A percentile compares a stretch with the other conserved stretches of the same genome.
Conservation (phyloP, 306 rosid genomes). For the Vachellia collinsii region DNA sequence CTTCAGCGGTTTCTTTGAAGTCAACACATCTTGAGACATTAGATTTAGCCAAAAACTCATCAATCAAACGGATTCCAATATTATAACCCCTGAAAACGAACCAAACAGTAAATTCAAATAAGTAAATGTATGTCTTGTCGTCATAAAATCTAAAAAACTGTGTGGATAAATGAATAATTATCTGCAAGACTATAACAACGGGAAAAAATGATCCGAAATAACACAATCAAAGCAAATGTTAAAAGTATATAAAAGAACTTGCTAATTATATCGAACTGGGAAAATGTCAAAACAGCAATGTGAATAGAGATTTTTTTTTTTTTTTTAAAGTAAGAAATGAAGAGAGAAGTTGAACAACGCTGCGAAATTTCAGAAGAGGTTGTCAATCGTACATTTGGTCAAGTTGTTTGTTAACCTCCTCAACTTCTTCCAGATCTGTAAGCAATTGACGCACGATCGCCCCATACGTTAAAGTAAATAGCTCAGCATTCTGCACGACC, state of each 20-base stretch:
- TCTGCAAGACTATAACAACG: not conserved
- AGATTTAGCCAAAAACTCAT: slow-evolving; percentile 98
- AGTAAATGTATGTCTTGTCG: not conserved
- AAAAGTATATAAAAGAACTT: not conserved
- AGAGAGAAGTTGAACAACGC: not conserved
- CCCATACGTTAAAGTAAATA: slow-evolving; percentile 97
- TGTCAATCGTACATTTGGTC: slow-evolving; percentile 74
- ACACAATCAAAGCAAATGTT: not conserved
- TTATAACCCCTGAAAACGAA: slow-evolving; percentile 83
- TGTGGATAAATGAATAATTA: not conserved
- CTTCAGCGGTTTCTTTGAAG: slow-evolving; percentile 95
- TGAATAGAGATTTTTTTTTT: not conserved
- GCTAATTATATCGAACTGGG: not conserved
- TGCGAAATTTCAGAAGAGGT: not conserved
- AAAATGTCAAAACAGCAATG: not conserved
- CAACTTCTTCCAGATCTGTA: slow-evolving; percentile 97
- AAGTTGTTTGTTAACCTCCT: slow-evolving; percentile 98
- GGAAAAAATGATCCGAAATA: not conserved
- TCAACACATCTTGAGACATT: slow-evolving; percentile 91
- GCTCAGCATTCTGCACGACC: slow-evolving; percentile 80
- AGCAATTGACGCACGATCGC: slow-evolving; percentile 99
- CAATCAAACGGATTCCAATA: slow-evolving; percentile 89
- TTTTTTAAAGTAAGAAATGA: not conserved
- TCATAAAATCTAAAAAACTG: not conserved
- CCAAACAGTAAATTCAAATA: slow-evolving; percentile 4